Evolutionary conservation across 345 rosid species (phyloP), one percentile per base, ranked within the genome.

Genomic region (Citrus trifoliata): DNA sequence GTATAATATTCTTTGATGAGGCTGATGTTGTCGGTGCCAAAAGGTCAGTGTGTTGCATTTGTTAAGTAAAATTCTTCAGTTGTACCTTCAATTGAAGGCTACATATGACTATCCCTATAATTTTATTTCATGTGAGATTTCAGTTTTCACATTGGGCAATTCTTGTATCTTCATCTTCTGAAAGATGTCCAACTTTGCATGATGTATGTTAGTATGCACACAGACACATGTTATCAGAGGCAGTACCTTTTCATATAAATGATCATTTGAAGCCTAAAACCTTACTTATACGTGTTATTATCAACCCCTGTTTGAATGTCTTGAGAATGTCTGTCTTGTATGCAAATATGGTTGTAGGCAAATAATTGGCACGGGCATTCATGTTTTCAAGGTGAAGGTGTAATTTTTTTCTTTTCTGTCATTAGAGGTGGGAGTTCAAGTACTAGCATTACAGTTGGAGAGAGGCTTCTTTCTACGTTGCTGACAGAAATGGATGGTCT

Each of bases 401-500:
- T 32, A 60, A 74, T 28, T 10, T 35, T 48, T 70, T 58, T 18
- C 19, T 67, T 62, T 82, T 24, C 38, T 24, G 37, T 75, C 58
- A 56, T 66, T 85, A 93, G 99, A 68, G 96, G 93, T 19, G 93
- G 90, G 51, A 88, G 84, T 77, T 91, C 97, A 79, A 88, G 96
- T 80, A 86, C 80, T 82, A 90, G 85, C 62, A 76, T 79, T 24
- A 72, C 93, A 9, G 92, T 95, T 65, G 99, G 97, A 75, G 99
- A 93, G 89, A 94, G 98, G 83, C 98, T 96, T 85, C 73, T 96
- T 10, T 93, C 97, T 64, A 94, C 97, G 58, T 82, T 96, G 75
- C 88, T 96, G 73, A 96, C 97, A 24, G 99, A 96, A 89, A 94
- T 94, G 98, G 99, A 96, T 79, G 99, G 99, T 79, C 81, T 96